Percentiles rank a stretch among this genome's conserved stretches.
These are phyloP conservation scores for Dendrobium nobile DNA, from an alignment of 106 monocot species.

Conservation along the genomic window DNA sequence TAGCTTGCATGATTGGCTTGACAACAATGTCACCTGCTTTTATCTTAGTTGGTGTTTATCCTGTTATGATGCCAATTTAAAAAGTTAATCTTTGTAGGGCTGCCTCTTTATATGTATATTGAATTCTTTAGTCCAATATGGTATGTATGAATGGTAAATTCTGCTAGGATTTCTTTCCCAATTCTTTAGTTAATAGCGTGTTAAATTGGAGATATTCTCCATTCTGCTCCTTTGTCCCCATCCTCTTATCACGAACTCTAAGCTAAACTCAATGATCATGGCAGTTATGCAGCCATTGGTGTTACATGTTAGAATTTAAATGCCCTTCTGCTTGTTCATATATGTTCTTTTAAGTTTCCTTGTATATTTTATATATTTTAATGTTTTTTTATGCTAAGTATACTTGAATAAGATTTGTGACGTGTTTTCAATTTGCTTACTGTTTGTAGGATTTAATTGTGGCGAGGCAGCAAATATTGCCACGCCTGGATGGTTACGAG, in stretches of 20 bases:
- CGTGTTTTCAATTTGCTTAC: neutral
- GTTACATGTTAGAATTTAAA: neutral
- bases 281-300: neutral
- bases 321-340: neutral
- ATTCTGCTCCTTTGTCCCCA: neutral
- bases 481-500: conserved; percentile 82
- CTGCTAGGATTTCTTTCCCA: neutral
- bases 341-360: neutral
- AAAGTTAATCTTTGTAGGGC: neutral
- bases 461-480: conserved; percentile 93
- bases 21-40: neutral
- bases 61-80: neutral
- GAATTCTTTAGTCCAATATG: neutral
- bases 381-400: neutral
- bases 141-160: neutral
- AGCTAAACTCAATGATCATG: neutral
- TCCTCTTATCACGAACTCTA: neutral
- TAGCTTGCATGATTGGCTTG: neutral
- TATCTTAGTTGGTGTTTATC: neutral
- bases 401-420: neutral
- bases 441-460: conserved; percentile 74
- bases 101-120: neutral
- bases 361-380: neutral
- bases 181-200: neutral
- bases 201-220: neutral